Evolutionary conservation across 2,329 filamentous ascomycete genomes (phyloP), one percentile per base, ranked within the genome.

Genomic region (Zasmidium citrigriseum): DNA sequence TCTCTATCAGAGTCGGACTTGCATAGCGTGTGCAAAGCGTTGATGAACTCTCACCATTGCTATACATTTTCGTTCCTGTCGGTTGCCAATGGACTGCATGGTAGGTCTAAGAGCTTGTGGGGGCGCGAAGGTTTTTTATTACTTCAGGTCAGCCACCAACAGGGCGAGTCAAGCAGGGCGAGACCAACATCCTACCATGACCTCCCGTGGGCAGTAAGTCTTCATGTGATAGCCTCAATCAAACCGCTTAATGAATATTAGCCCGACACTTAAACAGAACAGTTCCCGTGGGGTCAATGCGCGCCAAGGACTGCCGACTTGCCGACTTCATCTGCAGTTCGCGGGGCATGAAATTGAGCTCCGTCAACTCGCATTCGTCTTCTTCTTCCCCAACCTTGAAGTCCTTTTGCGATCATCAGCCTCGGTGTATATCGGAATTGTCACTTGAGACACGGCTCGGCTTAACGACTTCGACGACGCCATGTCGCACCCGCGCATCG

Each of bases 401-500:
- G n/a, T 41, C 34, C 18, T 41, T 11, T 41, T 41, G 18, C 34
- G 5, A 41, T n/a, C 4, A 41, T 11, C 34, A 4, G 12, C 14
- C 16, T n/a, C 14, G 34, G 16, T n/a, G 7, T 9, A 41, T n/a
- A 4, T 41, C 7, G 4, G 14, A 41, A 16, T n/a, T 4, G 14
- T 16, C 7, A 7, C 4, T 4, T n/a, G 4, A n/a, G 12, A 41
- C 34, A n/a, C 16, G 14, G 34, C 34, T 41, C 34, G 18, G 34
- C 16, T n/a, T 16, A 41, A n/a, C 14, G 34, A 11, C 5, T 41
- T 41, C 34, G 34, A 41, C 34, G 34, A 41, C 34, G 34, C 34
- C 65, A 95, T 96, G 91, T 90, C 91, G 63, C 76, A 95, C 80
- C 86, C 93, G 60, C 88, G 89, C 61, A 88, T 98, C 75, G 95